A percentile compares a stretch with the other conserved stretches of the same genome.
phyloP scores from a whole-genome alignment of 202 grass and related monocot species.

The Setaria viridis region DNA sequence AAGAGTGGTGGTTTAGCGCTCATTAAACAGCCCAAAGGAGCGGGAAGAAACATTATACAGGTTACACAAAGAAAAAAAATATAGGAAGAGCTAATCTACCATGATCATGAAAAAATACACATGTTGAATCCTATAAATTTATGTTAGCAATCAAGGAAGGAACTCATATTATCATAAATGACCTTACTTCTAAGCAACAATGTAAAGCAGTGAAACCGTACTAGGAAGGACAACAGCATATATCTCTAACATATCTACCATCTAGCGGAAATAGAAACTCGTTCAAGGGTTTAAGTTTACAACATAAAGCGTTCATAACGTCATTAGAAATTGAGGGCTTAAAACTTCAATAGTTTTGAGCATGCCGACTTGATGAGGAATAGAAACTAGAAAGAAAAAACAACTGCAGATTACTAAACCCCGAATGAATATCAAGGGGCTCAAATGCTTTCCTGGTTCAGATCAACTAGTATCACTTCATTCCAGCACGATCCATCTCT shows the following conservation, averaged over 20 bases:
- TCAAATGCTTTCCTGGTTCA: conserved; percentile 1
- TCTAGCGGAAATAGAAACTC: conserved; percentile 9
- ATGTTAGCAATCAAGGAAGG: conserved; percentile 16
- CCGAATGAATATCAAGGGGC: not conserved
- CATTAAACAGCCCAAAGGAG: not conserved
- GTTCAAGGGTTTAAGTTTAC: not conserved
- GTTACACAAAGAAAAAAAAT: not conserved
- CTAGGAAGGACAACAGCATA: conserved; percentile 8
- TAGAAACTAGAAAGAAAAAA: not conserved
- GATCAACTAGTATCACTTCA: not conserved
- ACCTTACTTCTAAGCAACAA: not conserved
- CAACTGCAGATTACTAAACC: not conserved
- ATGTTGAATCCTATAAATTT: not conserved
- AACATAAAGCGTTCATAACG: conserved; percentile 4
- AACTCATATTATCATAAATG: not conserved
- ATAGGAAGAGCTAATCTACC: not conserved
- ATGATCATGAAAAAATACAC: not conserved
- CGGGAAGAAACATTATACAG: not conserved
- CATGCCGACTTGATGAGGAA: conserved; percentile 3
- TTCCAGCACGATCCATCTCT: not conserved
- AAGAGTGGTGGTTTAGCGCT: conserved; percentile 19
- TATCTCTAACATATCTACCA: not conserved
- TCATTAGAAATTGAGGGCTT: not conserved
- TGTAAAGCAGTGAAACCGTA: not conserved
- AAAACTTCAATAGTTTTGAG: conserved; percentile 26